Evolutionary conservation across 495 filamentous ascomycete species (phyloP).

Genomic region (Neurospora sp.): DNA sequence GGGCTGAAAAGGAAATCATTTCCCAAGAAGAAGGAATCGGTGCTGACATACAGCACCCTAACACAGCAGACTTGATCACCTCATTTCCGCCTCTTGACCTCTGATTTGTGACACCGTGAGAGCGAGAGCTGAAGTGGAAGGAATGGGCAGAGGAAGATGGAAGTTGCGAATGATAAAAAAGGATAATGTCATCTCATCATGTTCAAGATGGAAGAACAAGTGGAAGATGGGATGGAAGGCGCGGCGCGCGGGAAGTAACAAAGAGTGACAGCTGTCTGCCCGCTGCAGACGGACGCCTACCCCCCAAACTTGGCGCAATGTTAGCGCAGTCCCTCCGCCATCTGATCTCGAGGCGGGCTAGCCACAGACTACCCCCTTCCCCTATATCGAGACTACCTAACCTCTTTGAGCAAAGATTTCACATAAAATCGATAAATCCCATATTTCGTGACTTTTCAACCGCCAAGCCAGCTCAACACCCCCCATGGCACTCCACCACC

Average conservation of each 20-base stretch:
- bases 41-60: not conserved
- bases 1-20: not conserved
- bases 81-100: not conserved
- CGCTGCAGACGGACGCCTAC: not conserved
- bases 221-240: not conserved
- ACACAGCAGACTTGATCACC: not conserved
- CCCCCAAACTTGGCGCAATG: not conserved
- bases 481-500: no score
- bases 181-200: not conserved
- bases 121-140: not conserved
- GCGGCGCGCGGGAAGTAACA: not conserved
- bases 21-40: not conserved
- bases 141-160: not conserved
- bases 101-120: no score
- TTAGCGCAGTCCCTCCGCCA: not conserved
- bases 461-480: no score
- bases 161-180: not conserved
- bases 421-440: no score
- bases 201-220: no score
- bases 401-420: no score
- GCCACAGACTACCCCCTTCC: no score
- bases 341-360: not conserved
- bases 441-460: no score
- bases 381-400: no score
- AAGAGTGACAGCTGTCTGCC: not conserved